phyloP scores from a whole-genome alignment of 192 early-diverging fungal species.

The Coemansia sp. region DNA sequence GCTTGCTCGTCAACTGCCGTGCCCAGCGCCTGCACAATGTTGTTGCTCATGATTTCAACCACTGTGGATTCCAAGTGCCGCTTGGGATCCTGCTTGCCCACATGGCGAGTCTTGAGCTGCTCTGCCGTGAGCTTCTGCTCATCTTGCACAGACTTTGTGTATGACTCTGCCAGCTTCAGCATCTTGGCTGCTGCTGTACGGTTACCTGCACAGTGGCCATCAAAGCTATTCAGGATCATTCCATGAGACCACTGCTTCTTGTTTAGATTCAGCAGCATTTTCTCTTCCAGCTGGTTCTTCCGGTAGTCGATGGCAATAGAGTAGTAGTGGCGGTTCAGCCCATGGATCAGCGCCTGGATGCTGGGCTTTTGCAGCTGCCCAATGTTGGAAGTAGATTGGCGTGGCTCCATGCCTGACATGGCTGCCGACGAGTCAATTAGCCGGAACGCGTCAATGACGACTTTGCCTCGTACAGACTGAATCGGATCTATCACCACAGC shows the following conservation, averaged over 20 bases:
- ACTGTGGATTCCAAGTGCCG: constrained; percentile 94
- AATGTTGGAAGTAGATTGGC: constrained; percentile 98
- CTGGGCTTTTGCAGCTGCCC: constrained; percentile 97
- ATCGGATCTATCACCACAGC: constrained; percentile 99
- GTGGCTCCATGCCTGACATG: constrained; percentile 87
- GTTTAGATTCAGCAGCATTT: constrained; percentile 98
- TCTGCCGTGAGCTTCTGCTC: constrained; percentile 90
- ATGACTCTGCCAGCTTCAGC: constrained; percentile 85
- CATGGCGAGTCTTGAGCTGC: constrained; percentile 96
- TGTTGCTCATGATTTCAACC: constrained; percentile 88
- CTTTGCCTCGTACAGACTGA: constrained; percentile 99
- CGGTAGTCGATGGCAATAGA: constrained; percentile 99
- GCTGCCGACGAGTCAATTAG: constrained; percentile 86
- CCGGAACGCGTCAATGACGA: constrained; percentile 99
- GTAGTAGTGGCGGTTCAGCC: constrained; percentile 98
- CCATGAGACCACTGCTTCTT: constrained; percentile 99
- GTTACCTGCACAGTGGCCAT: constrained; percentile 77
- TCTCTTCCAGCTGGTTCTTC: constrained; percentile 99
- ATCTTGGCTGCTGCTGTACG: constrained; percentile 85
- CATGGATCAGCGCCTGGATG: constrained; percentile 97
- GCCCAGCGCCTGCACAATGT: constrained; percentile 94
- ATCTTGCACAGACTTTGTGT: constrained; percentile 98
- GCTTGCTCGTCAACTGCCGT: constrained; percentile 82
- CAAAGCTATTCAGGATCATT: constrained; percentile 79
- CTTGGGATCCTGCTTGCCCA: constrained; percentile 99